Evolutionary conservation across 352 stramenopile species (phyloP), one percentile per base, ranked within the genome.

Genomic region (Lagenidium giganteum): DNA sequence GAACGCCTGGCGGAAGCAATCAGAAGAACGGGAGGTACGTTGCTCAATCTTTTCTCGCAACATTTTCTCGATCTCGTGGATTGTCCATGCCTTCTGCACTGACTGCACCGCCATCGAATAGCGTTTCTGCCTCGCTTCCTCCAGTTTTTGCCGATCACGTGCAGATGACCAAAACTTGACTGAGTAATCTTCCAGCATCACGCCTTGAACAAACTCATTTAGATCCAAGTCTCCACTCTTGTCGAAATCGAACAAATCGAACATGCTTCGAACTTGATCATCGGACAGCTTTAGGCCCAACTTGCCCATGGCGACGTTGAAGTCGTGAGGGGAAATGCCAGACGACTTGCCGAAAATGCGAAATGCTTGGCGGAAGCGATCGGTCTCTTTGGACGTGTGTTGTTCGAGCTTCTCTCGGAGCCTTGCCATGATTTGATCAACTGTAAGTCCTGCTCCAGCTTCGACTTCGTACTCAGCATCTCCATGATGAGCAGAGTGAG

Each of bases 1-100:
- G 43, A 87, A 88, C 2, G 79, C 76, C 39, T 91, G 79, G 11
- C 79, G 61, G 42, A 91, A 91, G 41, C 79, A 88, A 40, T 91
- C 79, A 0, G 76, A 87, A 0, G 79, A 91, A 23, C 61, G 47
- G 13, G 76, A 89, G 20, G 79, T 91, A 24, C 69, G 73, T 46
- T 91, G 76, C 56, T 91, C 79, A 28, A 91, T 91, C 57, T 91
- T 91, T 26, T 82, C 69, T 3, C 79, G 76, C 17, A 91, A 51
- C 74, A 87, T 91, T 9, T 75, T 67, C 40, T 91, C 79, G 30
- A 91, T 85, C 16, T 91, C 76, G 16, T 60, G 52, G 35, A 89
- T 85, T 7, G 69, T 87, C 76, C 76, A 91, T 16, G 68, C 77
- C 24, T 62, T 53, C 37, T 88, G 73, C 7, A 89, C 73, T 9